These are phyloP conservation scores for Sporothrix protearum DNA, from an alignment of 2,329 filamentous ascomycete species.

Conservation along the genomic window DNA sequence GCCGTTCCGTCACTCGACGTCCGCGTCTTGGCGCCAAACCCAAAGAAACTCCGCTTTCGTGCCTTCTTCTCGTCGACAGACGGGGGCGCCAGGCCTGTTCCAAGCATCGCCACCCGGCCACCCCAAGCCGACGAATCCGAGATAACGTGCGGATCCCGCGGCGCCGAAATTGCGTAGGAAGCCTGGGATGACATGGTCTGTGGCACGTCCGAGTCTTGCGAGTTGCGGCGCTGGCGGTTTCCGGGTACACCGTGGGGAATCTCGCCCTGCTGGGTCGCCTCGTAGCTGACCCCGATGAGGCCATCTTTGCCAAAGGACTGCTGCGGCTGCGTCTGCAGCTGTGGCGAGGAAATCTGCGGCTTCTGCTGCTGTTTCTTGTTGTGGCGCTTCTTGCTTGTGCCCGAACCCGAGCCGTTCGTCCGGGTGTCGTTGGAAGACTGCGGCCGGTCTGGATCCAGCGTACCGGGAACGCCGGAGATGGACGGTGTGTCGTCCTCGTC, in stretches of 20 bases:
- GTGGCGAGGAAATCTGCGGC: conserved; percentile 32
- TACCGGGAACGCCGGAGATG: conserved; percentile 26
- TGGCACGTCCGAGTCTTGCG: conserved; percentile 34
- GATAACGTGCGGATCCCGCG: conserved; percentile 79
- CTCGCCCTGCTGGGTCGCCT: conserved; percentile 52
- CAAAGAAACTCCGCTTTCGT: conserved; percentile 74
- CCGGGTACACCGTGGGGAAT: conserved; percentile 32
- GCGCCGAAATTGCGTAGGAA: conserved; percentile 68
- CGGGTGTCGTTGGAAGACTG: conserved; percentile 36
- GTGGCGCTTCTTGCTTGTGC: conserved; percentile 46
- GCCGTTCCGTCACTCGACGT: conserved; percentile 54
- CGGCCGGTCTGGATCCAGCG: conserved; percentile 41
- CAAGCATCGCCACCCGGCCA: conserved; percentile 22
- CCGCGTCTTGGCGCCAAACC: conserved; percentile 61
- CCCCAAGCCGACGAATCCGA: conserved; percentile 82
- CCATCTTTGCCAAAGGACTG: conserved; percentile 39
- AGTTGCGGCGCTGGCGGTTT: conserved; percentile 21
- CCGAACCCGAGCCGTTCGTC: conserved; percentile 32
- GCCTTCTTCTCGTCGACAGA: conserved; percentile 69
- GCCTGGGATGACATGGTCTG: conserved; percentile 42
- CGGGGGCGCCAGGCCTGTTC: conserved; percentile 46
- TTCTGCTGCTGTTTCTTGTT: conserved; percentile 45
- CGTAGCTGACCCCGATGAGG: conserved; percentile 58
- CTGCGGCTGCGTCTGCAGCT: conserved; percentile 16
- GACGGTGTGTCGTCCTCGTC: conserved; percentile 45